Conservation (phyloP, 148 eudicot species). For the Gaultheria prostrata region DNA sequence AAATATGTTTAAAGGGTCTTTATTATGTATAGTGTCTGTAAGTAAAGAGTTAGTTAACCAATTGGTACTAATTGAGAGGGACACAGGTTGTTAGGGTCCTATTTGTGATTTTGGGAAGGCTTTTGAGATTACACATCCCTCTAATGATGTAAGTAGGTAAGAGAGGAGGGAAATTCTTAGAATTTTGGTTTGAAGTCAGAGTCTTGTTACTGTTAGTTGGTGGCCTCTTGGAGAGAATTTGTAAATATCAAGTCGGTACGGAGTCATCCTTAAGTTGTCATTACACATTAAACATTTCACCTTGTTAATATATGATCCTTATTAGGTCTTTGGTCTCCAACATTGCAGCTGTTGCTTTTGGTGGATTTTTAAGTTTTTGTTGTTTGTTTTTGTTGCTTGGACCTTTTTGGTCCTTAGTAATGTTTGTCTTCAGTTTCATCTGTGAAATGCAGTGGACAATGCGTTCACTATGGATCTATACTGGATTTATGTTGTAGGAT, state of each 20-base stretch:
- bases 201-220: background rate
- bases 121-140: background rate
- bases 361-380: no score
- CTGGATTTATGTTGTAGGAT: background rate
- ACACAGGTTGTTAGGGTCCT: background rate
- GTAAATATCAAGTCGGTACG: conserved; percentile 10
- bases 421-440: background rate
- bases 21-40: conserved; percentile 33
- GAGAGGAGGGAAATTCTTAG: background rate
- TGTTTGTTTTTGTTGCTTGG: no score
- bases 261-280: background rate
- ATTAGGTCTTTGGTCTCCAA: no score
- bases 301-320: background rate
- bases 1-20: conserved; percentile 38
- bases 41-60: conserved; percentile 30
- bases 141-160: conserved; percentile 14
- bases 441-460: background rate
- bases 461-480: background rate
- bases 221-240: conserved; percentile 3
- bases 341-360: no score
- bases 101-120: background rate
- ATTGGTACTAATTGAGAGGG: background rate
- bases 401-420: background rate
- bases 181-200: background rate
- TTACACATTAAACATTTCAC: background rate